Evolutionary conservation across 768 basidiomycete species (phyloP), one percentile per base, ranked within the genome.

Genomic region (Hortiboletus flavorubellus): DNA sequence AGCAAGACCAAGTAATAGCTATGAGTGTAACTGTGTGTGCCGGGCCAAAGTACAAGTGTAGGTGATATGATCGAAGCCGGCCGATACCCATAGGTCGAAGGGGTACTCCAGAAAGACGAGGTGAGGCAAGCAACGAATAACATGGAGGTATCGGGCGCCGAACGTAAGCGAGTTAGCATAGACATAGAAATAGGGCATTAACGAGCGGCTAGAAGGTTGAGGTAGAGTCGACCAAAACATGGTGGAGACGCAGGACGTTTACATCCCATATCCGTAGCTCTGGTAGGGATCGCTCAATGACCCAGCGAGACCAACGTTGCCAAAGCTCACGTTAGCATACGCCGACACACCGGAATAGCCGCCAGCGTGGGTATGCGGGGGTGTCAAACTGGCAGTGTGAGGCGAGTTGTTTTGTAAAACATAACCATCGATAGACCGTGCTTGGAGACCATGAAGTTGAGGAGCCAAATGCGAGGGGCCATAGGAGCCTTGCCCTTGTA

Each of bases 211-310:
- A 43, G 53, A 56, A 51, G 45, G 57, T 59, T 44, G 60, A 53
- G 44, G 49, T 38, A 46, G 33, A 10, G 38, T 51, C 50, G 59
- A 55, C 29, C 40, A 34, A 16, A 69, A 73, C 76, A 73, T 73
- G 63, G 38, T 60, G 63, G 49, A 38, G 16, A 44, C 35, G 38
- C 37, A 42, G 54, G 33, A 46, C 33, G 49, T 73, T 84, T 80
- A 91, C 87, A 91, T 89, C 67, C 87, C 84, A 65, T 92, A 92
- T 55, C 84, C 86, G 64, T 86, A 92, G 59, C 76, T 75, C 75
- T 88, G 87, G 76, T 92, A 92, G 34, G 86, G 87, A 72, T 91
- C 89, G 64, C 77, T 82, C 64, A 86, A 75, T 39, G 81, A 75
- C 45, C 78, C 77, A 39, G 84, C 71, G 56, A 80, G 67, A 51